A percentile compares a stretch with the other conserved stretches of the same genome.
These are phyloP conservation scores for Gryganskiella cystojenkinii DNA, from an alignment of 192 early-diverging fungal species.

Conservation along the genomic window DNA sequence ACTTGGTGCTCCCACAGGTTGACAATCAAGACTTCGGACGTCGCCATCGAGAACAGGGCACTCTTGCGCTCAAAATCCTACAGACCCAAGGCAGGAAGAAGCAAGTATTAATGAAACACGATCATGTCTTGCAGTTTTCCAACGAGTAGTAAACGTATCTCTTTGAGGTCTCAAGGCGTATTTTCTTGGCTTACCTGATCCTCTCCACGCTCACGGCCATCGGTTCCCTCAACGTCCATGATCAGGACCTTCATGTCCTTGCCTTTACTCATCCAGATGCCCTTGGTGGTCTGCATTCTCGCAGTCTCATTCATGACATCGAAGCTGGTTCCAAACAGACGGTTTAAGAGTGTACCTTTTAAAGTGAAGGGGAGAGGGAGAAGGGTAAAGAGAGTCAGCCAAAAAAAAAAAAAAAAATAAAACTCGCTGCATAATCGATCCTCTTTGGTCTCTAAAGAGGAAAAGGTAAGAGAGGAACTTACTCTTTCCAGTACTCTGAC, in stretches of 20 bases:
- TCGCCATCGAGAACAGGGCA: constrained; percentile 96
- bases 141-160: not conserved
- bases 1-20: constrained; percentile 99
- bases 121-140: not conserved
- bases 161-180: not conserved
- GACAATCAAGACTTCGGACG: constrained; percentile 93
- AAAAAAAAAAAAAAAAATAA: not conserved
- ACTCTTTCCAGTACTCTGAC: constrained; percentile 98
- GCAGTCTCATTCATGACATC: constrained; percentile 93
- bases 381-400: not conserved
- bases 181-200: constrained; percentile 69
- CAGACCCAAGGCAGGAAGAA: no score
- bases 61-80: constrained; percentile 98
- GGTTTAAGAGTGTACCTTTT: constrained; percentile 91
- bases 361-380: not conserved
- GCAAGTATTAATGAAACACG: not conserved
- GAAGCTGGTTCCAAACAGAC: constrained; percentile 94
- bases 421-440: not conserved
- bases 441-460: no score
- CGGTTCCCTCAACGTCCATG: constrained; percentile 98
- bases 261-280: constrained; percentile 96
- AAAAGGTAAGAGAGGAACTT: constrained; percentile 27
- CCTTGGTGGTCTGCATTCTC: constrained; percentile 95
- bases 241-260: constrained; percentile 85
- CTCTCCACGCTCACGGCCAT: constrained; percentile 98